phyloP scores from a whole-genome alignment of 495 filamentous ascomycete species.

The Hamigera avellanea region DNA sequence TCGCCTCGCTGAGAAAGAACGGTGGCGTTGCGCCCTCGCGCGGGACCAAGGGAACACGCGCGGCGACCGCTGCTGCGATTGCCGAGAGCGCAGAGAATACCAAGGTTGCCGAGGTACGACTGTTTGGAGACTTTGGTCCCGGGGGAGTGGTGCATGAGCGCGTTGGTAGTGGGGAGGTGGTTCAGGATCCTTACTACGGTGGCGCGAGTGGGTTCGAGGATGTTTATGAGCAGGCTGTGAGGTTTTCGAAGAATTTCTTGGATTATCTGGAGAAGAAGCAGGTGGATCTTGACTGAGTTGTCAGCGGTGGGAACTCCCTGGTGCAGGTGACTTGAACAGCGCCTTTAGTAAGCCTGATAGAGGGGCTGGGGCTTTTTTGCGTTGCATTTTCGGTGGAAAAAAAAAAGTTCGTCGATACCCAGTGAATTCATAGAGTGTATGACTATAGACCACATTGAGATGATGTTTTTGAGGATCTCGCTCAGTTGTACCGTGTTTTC shows the following conservation, averaged over 20 bases:
- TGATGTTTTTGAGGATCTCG: too few relatives aligned
- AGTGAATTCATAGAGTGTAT: too few relatives aligned
- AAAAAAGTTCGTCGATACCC: too few relatives aligned
- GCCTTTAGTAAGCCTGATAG: too few relatives aligned
- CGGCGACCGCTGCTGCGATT: slow-evolving; percentile 16
- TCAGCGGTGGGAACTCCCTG: slow-evolving; percentile 1
- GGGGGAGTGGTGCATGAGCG: slow-evolving; percentile 63
- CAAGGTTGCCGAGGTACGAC: slow-evolving; percentile 46
- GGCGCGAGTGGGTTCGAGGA: slow-evolving; percentile 70
- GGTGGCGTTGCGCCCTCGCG: slow-evolving; percentile 11
- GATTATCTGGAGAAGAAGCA: slow-evolving; percentile 26
- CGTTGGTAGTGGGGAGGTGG: slow-evolving; percentile 56
- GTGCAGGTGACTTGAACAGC: slow-evolving; percentile 6
- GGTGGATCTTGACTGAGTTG: slow-evolving; percentile 1
- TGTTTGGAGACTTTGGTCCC: slow-evolving; percentile 73
- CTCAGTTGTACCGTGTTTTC: too few relatives aligned
- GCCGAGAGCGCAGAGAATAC: slow-evolving; percentile 18
- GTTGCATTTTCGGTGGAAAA: too few relatives aligned
- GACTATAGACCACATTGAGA: too few relatives aligned
- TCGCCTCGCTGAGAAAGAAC: slow-evolving; percentile 27
- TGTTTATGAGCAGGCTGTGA: slow-evolving; percentile 70
- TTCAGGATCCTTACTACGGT: slow-evolving; percentile 92
- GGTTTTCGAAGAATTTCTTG: slow-evolving; percentile 72
- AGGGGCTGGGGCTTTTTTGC: too few relatives aligned
- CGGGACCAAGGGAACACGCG: slow-evolving; percentile 14